Evolutionary conservation across 2,329 filamentous ascomycete species (phyloP).

Genomic region (Fusarium setosum): DNA sequence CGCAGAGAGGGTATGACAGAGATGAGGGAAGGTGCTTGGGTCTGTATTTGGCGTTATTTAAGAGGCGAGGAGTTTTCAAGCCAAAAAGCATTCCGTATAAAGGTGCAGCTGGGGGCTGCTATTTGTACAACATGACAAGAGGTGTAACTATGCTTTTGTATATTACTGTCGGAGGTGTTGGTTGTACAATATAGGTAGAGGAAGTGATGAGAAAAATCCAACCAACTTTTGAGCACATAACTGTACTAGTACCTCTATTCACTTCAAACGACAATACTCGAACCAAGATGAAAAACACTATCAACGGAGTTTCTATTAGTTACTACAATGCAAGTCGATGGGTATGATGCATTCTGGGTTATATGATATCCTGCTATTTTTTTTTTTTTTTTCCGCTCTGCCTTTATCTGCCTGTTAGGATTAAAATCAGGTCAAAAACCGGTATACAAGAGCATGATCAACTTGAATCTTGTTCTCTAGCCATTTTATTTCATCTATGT

Average conservation of each 20-base stretch:
- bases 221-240: not conserved
- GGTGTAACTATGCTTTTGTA: conserved; percentile 39
- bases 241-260: too few species aligned
- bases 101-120: conserved; percentile 9
- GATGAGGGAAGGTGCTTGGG: conserved; percentile 14
- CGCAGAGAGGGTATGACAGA: conserved; percentile 12
- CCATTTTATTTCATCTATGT: conserved; percentile 22
- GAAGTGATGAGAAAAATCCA: not conserved
- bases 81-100: conserved; percentile 33
- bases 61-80: conserved; percentile 22
- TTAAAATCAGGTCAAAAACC: too few species aligned
- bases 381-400: too few species aligned
- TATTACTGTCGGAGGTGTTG: conserved; percentile 18
- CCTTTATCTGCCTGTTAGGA: too few species aligned
- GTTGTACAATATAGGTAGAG: not conserved
- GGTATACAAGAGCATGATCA: too few species aligned
- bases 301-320: too few species aligned
- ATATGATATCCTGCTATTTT: too few species aligned
- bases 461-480: not conserved
- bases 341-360: too few species aligned
- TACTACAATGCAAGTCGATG: too few species aligned
- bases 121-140: conserved; percentile 28
- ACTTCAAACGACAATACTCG: too few species aligned
- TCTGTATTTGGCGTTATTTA: conserved; percentile 30
- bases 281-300: too few species aligned